Evolutionary conservation across 2,329 filamentous ascomycete species (phyloP), one percentile per base, ranked within the genome.

Genomic region (Alternaria infectoria): DNA sequence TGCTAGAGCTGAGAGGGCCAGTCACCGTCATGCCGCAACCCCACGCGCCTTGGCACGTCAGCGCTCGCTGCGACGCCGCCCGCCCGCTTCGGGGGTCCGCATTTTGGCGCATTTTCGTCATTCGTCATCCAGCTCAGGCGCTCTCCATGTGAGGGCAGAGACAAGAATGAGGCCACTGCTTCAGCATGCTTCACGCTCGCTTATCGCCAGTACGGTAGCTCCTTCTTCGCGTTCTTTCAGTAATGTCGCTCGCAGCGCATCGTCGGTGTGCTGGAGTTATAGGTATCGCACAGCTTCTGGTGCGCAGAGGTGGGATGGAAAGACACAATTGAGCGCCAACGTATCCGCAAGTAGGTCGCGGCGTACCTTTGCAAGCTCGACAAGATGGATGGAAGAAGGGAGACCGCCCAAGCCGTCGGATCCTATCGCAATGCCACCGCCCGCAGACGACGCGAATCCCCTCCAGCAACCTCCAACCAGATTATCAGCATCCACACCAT

Each of bases 91-190:
- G 62, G 55, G 36, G 47, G 49, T 59, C 59, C 59, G 55, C 54
- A 57, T 30, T 44, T 52, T 50, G 57, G 50, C 46, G 64, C 67
- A 62, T 62, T 62, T 69, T 67, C 62, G 61, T 64, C 56, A 63
- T 63, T 61, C 59, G 64, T 63, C 54, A 61, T 57, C 52, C 54
- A 52, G 49, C 60, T 57, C 62, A 60, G 51, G 56, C 54, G 55
- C 59, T 47, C 63, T 70, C 62, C 28, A 76, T 76, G 74, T 74
- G 68, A 74, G 69, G 57, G 51, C 63, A 61, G 56, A 59, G 61
- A 46, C 51, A 74, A 77, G 74, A 65, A 81, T 81, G 79, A 76
- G 75, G 75, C 77, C 77, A 68, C 71, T 80, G 76, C 74, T 81
- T 70, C 78, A 79, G 71, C 71, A 79, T 79, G 79, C 77, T 72